Conservation (phyloP, 2,329 filamentous ascomycete genomes). For the Aspergillus fumigatiaffinis region DNA sequence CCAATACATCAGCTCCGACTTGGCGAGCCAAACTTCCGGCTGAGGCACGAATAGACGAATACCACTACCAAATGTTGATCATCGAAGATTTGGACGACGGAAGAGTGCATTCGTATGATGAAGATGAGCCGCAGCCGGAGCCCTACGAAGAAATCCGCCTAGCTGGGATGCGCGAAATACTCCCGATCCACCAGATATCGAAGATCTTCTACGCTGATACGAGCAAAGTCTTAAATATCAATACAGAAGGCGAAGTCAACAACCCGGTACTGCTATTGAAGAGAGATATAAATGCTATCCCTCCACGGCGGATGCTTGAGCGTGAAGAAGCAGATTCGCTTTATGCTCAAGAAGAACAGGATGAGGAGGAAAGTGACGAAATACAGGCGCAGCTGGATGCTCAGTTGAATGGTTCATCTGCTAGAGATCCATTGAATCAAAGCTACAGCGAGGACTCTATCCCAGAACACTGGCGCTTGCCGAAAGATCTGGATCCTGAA, state of each 20-base stretch:
- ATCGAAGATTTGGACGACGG: slow-evolving; percentile 77
- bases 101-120: slow-evolving; percentile 63
- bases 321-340: slow-evolving; percentile 38
- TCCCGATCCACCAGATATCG: slow-evolving; percentile 71
- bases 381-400: slow-evolving; percentile 37
- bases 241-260: slow-evolving; percentile 62
- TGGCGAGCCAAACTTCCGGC: slow-evolving; percentile 27
- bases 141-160: slow-evolving; percentile 57
- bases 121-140: slow-evolving; percentile 53
- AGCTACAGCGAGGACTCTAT: slow-evolving; percentile 29
- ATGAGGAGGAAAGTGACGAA: slow-evolving; percentile 39
- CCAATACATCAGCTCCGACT: slow-evolving; percentile 13
- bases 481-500: slow-evolving; percentile 74
- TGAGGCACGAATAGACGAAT: slow-evolving; percentile 56
- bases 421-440: background rate
- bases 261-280: slow-evolving; percentile 73
- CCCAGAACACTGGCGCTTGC: slow-evolving; percentile 56
- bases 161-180: slow-evolving; percentile 63
- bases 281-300: slow-evolving; percentile 61
- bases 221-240: slow-evolving; percentile 83
- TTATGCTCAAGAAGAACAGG: slow-evolving; percentile 20
- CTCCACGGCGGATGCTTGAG: slow-evolving; percentile 57
- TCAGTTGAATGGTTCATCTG: slow-evolving; percentile 26
- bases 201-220: slow-evolving; percentile 94
- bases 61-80: slow-evolving; percentile 75